These are phyloP conservation scores for Austropuccinia psidii DNA, from an alignment of 1,284 basidiomycete genomes.

Conservation along the genomic window DNA sequence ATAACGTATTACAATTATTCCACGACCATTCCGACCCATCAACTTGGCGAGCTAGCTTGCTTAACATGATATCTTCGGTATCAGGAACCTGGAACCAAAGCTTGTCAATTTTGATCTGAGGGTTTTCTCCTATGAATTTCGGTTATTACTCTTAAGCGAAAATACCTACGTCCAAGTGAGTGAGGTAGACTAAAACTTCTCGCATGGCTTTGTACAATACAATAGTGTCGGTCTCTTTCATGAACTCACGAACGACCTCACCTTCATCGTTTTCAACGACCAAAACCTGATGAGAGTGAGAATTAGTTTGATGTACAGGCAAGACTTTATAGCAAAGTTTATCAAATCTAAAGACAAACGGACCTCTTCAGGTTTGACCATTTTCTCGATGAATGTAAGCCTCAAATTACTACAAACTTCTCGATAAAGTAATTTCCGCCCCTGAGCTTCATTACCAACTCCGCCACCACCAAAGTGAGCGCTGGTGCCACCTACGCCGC, in stretches of 20 bases:
- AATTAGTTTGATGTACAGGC: background rate
- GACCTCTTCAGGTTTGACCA: constrained; percentile 97
- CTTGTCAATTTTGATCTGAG: constrained; percentile 4
- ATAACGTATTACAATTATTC: constrained; percentile 98
- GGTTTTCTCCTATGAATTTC: no score
- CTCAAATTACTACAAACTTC: constrained; percentile 92
- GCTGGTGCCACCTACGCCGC: constrained; percentile 43
- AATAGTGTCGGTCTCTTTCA: constrained; percentile 99
- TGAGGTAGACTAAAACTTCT: constrained; percentile 84
- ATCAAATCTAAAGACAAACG: background rate
- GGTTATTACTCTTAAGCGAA: background rate
- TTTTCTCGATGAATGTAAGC: constrained; percentile 93
- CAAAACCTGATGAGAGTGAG: constrained; percentile 54
- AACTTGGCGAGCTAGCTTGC: constrained; percentile 50
- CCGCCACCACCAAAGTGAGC: constrained; percentile 45
- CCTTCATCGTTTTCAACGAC: constrained; percentile 99
- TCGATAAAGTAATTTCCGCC: constrained; percentile 83
- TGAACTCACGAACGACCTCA: constrained; percentile 97
- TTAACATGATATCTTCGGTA: constrained; percentile 37
- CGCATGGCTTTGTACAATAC: constrained; percentile 99
- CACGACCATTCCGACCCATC: constrained; percentile 98
- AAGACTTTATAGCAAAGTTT: background rate
- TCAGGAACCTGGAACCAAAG: constrained; percentile 26
- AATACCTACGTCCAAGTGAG: constrained; percentile 78
- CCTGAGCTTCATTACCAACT: constrained; percentile 42